Evolutionary conservation across 345 rosid genomes (phyloP).

Genomic region (Rhizophora mangle): DNA sequence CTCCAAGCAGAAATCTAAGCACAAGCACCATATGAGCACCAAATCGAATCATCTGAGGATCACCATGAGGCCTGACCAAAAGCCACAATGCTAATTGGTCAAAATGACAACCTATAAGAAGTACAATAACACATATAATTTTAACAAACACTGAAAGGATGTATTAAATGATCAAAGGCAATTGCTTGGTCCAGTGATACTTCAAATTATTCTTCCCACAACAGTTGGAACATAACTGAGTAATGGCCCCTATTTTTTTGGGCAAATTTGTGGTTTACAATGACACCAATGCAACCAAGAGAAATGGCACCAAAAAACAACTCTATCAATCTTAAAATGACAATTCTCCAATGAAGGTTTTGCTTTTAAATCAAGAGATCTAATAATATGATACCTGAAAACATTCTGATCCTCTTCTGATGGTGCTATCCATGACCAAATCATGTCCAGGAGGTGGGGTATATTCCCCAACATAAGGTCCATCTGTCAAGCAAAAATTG

Average conservation of each 20-base stretch:
- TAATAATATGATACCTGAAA: conserved; percentile 52
- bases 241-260: background rate
- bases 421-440: conserved; percentile 98
- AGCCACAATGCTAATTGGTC: conserved; percentile 21
- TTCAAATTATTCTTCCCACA: background rate
- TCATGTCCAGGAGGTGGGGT: conserved; percentile 78
- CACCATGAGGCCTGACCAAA: conserved; percentile 82
- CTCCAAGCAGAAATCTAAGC: conserved; percentile 69
- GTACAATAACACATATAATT: background rate
- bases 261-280: background rate
- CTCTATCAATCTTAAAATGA: background rate
- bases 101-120: conserved; percentile 4
- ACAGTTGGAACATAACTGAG: background rate
- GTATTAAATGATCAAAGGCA: background rate
- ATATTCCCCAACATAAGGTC: conserved; percentile 90
- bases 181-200: background rate
- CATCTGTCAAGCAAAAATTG: conserved; percentile 56
- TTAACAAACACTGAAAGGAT: background rate
- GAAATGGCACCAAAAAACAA: background rate
- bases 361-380: background rate
- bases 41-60: conserved; percentile 92
- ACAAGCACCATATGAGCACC: conserved; percentile 96
- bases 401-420: conserved; percentile 73
- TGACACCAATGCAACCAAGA: background rate
- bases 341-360: background rate